Base-by-base conservation (phyloP, 371 early-diverging fungal species). In the Mortierella sp. region DNA sequence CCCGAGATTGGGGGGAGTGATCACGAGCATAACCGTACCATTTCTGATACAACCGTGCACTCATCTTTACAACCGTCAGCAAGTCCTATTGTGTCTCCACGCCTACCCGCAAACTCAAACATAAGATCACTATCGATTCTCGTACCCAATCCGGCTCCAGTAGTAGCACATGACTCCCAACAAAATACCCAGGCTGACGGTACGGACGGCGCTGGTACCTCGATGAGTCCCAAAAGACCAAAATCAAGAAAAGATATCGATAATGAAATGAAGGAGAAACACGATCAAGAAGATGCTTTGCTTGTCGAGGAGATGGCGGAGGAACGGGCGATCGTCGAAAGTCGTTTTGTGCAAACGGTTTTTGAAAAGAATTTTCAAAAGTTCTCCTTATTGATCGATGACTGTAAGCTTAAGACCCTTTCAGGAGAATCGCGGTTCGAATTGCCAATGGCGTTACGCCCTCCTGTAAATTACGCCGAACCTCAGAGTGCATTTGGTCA, bases 301-400 rank as follows among this genome's bases (percentile, higher is more conserved):
- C 48, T 66, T 21, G 38, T 65, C 8, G 36, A 36, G 22, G 43
- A 65, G 11, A 48, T 57, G 28, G 61, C 47, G 10, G 62, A 58
- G 22, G 59, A 69, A 32, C 69, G 69, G 2, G 55, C 57, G 13
- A 58, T 22, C 13, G 57, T 63, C 28, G 77, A 77, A 22, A 40
- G 40, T 4, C 43, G 36, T 4, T 58, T 74, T n/a, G 48, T 58
- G 19, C 66, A 58, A 40, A 74, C 80, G 3, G 11, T 60, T 7
- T 28, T 79, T 9, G 80, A 79, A 61, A 36, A n/a, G 2, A 70
- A 53, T 4, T 74, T 79, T 36, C 74, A 79, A 33, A 60, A 57
- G 0, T 24, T 59, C 7, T 70, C 74, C 0, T 13, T 74, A 22
- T 50, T 58, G 50, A 21, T 79, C 19, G 80, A 74, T 16, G 67